Percentiles rank a stretch among this genome's conserved stretches.
Evolutionary conservation across 1,284 basidiomycete genomes (phyloP).

Genomic region (Macrocystidia cucumis): DNA sequence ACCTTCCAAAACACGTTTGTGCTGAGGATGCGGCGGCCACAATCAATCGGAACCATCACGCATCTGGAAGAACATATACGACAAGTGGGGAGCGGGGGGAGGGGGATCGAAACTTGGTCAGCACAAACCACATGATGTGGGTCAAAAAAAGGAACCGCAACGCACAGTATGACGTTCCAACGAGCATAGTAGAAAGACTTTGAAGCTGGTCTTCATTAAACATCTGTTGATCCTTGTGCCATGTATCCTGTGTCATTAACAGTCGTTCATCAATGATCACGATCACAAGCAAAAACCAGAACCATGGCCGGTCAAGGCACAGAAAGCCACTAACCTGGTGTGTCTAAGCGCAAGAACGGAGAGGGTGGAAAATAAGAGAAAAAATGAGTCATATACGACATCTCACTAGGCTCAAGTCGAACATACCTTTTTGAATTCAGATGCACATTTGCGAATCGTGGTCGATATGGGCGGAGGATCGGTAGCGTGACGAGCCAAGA

Average conservation of each 20-base stretch:
- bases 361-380: no score
- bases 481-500: slow-evolving; percentile 75
- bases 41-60: no score
- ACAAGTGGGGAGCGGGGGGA: no score
- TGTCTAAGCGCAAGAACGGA: slow-evolving; percentile 45
- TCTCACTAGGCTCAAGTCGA: no score
- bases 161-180: slow-evolving; percentile 88
- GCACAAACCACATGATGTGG: slow-evolving; percentile 87
- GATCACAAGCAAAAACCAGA: slow-evolving; percentile 5
- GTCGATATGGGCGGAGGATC: slow-evolving; percentile 91
- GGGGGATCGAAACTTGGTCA: slow-evolving; percentile 80
- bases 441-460: slow-evolving; percentile 84
- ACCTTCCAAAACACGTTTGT: no score
- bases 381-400: no score
- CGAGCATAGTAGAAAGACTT: slow-evolving; percentile 82
- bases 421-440: slow-evolving; percentile 82
- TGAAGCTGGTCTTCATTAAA: slow-evolving; percentile 91
- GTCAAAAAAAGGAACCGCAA: slow-evolving; percentile 23
- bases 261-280: slow-evolving; percentile 8
- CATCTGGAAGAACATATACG: slow-evolving; percentile 71
- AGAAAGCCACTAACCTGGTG: slow-evolving; percentile 45
- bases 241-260: slow-evolving; percentile 64
- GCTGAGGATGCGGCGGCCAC: no score
- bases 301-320: slow-evolving; percentile 4
- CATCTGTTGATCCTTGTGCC: slow-evolving; percentile 85